Evolutionary conservation across 176 grass and related monocot genomes (phyloP).

Genomic region (Zea luxurians): DNA sequence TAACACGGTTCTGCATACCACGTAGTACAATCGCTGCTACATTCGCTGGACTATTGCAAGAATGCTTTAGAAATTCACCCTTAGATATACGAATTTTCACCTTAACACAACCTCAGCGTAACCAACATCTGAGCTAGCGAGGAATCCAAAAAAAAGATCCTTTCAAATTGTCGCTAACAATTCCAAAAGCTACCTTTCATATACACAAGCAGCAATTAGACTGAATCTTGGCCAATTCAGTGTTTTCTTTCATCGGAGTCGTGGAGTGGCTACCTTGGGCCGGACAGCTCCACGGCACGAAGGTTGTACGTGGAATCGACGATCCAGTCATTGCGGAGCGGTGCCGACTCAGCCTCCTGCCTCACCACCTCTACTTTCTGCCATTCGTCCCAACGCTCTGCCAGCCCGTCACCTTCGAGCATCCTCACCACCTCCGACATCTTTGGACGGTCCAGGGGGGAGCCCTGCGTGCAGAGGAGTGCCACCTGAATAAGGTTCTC

Average conservation of each 20-base stretch:
- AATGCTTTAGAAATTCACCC: slow-evolving; percentile 29
- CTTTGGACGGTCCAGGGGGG: slow-evolving; percentile 68
- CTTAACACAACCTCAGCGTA: slow-evolving; percentile 31
- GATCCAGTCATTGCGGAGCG: slow-evolving; percentile 46
- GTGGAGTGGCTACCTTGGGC: slow-evolving; percentile 48
- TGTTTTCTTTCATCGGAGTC: background rate
- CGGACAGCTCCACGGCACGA: slow-evolving; percentile 56
- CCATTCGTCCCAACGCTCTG: slow-evolving; percentile 72
- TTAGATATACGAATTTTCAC: slow-evolving; percentile 34
- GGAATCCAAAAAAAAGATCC: slow-evolving; percentile 10
- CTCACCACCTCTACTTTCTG: slow-evolving; percentile 78
- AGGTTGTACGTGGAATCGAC: slow-evolving; percentile 66
- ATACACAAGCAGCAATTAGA: slow-evolving; percentile 51
- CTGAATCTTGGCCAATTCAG: slow-evolving; percentile 30
- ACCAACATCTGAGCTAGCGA: slow-evolving; percentile 33
- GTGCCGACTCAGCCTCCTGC: slow-evolving; percentile 40
- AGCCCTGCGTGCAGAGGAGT: slow-evolving; percentile 69
- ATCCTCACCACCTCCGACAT: slow-evolving; percentile 79
- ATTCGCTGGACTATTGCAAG: background rate
- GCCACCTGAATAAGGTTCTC: slow-evolving; percentile 75
- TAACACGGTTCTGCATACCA: background rate
- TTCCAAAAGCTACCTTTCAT: slow-evolving; percentile 44
- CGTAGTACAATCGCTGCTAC: slow-evolving; percentile 1
- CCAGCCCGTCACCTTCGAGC: slow-evolving; percentile 74
- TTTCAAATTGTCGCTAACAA: slow-evolving; percentile 28